Evolutionary conservation across 768 basidiomycete genomes (phyloP), one percentile per base, ranked within the genome.

Genomic region (Pulveroboletus frians): DNA sequence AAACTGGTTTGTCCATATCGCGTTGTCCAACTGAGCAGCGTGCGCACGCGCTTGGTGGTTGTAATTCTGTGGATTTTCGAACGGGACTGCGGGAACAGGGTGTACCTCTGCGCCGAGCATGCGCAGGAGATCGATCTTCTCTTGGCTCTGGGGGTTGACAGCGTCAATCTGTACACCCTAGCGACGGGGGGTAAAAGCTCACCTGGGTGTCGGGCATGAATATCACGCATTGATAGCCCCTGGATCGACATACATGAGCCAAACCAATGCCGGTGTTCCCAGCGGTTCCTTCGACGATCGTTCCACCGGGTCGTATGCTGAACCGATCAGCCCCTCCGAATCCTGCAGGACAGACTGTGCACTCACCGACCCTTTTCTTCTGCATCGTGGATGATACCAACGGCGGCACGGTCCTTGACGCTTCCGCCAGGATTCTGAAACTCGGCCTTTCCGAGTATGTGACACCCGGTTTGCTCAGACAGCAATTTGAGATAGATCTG

Each of bases 381-480:
- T 4, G 95, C 95, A 64, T 93, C 85, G 45, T 73, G 73, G 41
- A 99, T 71, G 44, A 99, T 77, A 27, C 90, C 92, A 14, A 96
- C 77, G 2, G 95, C 96, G 34, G 96, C 96, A 40, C 96, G 84
- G 65, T 99, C 96, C 71, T 99, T 99, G 57, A 99, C 91, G 54
- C 90, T 93, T 35, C 95, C 95, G 5, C 96, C 96, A 0, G 96
- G 96, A 62, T 97, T 97, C 72, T 96, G 93, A 64, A 96, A 94
- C 70, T 99, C 96, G 17, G 96, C 92, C 66, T 99, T 97, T n/a
- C 89, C 94, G 41, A 84, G 84, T 52, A 97, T 92, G 45, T 80
- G 79, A 47, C 81, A 83, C 14, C 92, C 93, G 1, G 83, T 90
- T 63, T 79, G 80, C 56, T 92, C 82, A 9, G 92, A 96, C 8